phyloP scores from a whole-genome alignment of 805 yeast genomes.

The Jamesozyma jinghongensis region DNA sequence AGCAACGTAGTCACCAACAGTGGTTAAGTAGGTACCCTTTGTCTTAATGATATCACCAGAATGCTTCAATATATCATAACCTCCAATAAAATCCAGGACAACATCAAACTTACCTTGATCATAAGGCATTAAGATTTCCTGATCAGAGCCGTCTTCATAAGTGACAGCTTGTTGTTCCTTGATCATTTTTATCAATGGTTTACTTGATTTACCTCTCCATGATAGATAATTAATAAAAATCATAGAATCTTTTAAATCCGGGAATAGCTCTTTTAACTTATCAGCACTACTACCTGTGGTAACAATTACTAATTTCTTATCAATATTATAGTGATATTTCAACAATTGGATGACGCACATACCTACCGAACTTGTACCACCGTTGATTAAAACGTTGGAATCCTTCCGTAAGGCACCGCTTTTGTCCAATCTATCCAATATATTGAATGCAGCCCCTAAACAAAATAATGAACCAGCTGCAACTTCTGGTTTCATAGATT shows the following conservation, averaged over 20 bases:
- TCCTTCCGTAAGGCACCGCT: constrained; percentile 29
- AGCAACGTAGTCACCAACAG: constrained; percentile 52
- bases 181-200: constrained; percentile 26
- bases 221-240: constrained; percentile 28
- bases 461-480: constrained; percentile 61
- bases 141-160: constrained; percentile 18
- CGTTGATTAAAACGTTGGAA: constrained; percentile 53
- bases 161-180: constrained; percentile 31
- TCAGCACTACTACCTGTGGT: constrained; percentile 47
- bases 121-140: constrained; percentile 19
- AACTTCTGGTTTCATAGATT: constrained; percentile 37
- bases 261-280: constrained; percentile 33
- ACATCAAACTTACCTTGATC: constrained; percentile 46
- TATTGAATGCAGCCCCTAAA: constrained; percentile 51
- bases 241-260: constrained; percentile 34
- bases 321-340: constrained; percentile 41
- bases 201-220: constrained; percentile 27
- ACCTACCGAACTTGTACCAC: constrained; percentile 76
- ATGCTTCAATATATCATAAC: constrained; percentile 41
- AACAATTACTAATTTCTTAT: constrained; percentile 43
- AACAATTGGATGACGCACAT: constrained; percentile 50
- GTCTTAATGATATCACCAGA: constrained; percentile 37
- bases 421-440: constrained; percentile 29
- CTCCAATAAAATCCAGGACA: constrained; percentile 68
- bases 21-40: constrained; percentile 47